phyloP scores from a whole-genome alignment of 257 asterid genomes.

The Apocynum venetum region DNA sequence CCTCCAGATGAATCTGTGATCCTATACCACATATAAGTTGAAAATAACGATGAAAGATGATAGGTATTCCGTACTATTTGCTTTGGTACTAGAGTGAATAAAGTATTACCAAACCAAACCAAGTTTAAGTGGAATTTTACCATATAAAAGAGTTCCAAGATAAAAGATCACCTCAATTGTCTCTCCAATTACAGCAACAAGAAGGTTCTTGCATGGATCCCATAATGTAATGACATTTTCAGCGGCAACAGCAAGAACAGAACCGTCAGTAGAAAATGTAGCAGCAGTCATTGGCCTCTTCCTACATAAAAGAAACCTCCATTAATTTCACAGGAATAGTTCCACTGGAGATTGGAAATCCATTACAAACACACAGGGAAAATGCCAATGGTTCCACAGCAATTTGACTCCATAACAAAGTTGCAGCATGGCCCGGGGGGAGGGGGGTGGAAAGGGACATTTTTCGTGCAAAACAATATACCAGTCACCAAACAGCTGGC shows the following conservation, averaged over 20 bases:
- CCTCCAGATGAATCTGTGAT: background rate
- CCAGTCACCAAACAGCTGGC: background rate
- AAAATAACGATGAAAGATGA: background rate
- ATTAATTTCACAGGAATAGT: background rate
- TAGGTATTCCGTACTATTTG: background rate
- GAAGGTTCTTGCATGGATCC: constrained; percentile 80
- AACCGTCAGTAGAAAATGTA: constrained; percentile 83
- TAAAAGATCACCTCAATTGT: constrained; percentile 51
- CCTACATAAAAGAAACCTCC: constrained; percentile 38
- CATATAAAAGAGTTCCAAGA: background rate
- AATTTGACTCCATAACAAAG: background rate
- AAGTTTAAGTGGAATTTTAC: background rate
- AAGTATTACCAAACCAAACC: background rate
- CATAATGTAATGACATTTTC: constrained; percentile 81
- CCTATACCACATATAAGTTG: background rate
- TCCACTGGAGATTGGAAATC: background rate
- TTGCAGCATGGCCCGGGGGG: background rate
- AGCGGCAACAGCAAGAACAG: constrained; percentile 94
- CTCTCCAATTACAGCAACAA: constrained; percentile 85
- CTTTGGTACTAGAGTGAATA: background rate
- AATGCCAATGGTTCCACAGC: background rate
- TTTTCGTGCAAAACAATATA: background rate
- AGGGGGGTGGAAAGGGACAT: background rate
- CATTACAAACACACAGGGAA: background rate
- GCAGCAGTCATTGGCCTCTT: constrained; percentile 83